Evolutionary conservation across 345 rosid species (phyloP).

Genomic region (Populus simonii): DNA sequence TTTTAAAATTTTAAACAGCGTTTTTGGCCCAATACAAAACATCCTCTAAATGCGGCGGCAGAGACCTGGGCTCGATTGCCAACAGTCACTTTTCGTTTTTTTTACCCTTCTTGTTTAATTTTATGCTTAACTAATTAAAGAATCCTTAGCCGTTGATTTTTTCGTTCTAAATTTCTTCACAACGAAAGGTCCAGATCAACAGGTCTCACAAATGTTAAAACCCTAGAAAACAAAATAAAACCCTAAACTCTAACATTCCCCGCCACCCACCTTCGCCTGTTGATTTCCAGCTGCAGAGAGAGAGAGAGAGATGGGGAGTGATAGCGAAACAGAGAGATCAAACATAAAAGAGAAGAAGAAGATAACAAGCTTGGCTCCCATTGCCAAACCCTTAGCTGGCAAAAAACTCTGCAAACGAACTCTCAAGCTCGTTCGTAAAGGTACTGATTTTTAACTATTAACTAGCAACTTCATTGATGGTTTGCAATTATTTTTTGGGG

Average conservation of each 20-base stretch:
- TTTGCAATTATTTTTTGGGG: no score
- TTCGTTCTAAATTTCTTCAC: background rate
- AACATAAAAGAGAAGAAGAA: constrained; percentile 64
- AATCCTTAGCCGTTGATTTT: background rate
- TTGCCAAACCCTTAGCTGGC: constrained; percentile 89
- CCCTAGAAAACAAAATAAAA: background rate
- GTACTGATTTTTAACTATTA: constrained; percentile 23
- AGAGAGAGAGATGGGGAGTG: constrained; percentile 59
- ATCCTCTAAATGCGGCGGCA: no score
- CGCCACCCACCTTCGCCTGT: background rate
- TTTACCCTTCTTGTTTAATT: background rate
- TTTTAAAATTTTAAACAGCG: no score
- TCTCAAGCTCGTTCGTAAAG: constrained; percentile 84
- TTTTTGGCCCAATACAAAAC: no score
- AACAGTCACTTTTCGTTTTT: constrained; percentile 48
- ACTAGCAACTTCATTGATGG: no score
- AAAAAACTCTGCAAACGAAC: constrained; percentile 83
- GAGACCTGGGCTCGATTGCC: constrained; percentile 71
- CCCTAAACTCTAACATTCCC: background rate
- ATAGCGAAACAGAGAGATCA: constrained; percentile 65
- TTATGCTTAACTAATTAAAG: background rate
- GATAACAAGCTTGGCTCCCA: constrained; percentile 61
- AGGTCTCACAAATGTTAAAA: background rate
- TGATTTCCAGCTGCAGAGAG: background rate
- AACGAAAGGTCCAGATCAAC: background rate